Conservation (phyloP, 495 filamentous ascomycete genomes). For the Aspergillus sclerotioniger region DNA sequence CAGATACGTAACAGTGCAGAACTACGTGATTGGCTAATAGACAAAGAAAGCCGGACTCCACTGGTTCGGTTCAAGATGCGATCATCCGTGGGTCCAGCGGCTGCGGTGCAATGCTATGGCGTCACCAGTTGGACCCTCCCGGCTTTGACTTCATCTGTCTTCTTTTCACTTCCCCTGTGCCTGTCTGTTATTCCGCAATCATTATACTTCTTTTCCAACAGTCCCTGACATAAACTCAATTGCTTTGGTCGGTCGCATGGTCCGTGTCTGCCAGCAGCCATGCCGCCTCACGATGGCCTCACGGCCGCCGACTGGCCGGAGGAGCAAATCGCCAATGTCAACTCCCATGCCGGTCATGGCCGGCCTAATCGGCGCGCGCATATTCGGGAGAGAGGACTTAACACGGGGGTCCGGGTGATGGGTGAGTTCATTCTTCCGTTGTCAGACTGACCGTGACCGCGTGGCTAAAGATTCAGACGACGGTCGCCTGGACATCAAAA, state of each 20-base stretch:
- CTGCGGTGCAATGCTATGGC: background rate
- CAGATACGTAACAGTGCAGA: background rate
- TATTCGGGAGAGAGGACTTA: constrained; percentile 12
- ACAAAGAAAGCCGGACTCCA: background rate
- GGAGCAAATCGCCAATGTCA: background rate
- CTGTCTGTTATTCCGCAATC: background rate
- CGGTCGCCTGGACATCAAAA: constrained; percentile 73
- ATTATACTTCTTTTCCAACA: background rate
- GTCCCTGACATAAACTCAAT: background rate
- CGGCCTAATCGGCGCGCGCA: background rate
- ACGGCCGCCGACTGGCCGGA: constrained; percentile 11
- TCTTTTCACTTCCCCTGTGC: background rate
- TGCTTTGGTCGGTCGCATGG: background rate
- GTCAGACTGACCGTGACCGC: background rate
- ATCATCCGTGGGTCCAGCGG: background rate
- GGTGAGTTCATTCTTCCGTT: constrained; percentile 11
- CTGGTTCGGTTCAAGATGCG: background rate
- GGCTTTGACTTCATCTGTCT: background rate
- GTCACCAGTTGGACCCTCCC: background rate
- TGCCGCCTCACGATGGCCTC: constrained; percentile 3
- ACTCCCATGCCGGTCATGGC: background rate
- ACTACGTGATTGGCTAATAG: background rate
- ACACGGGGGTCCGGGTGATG: constrained; percentile 23
- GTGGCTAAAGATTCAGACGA: constrained; percentile 40
- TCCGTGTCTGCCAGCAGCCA: background rate